Evolutionary conservation across 345 rosid species (phyloP).

Genomic region (Arabidopsis thaliana): TAIR10.1 NC_003070.9:7907501-7908000

Average conservation of each 20-base stretch:
- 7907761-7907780: slow-evolving; percentile 78
- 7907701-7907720: no score
- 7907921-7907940: not conserved
- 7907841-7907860: slow-evolving; percentile 8
- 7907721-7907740: no score
- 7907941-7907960: slow-evolving; percentile 5
- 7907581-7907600: not conserved
- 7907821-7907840: slow-evolving; percentile 47
- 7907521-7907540: slow-evolving; percentile 2
- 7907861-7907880: slow-evolving; percentile 6
- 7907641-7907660: no score
- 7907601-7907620: no score
- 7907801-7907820: slow-evolving; percentile 82
- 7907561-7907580: not conserved
- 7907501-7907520: slow-evolving; percentile 25
- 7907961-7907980: not conserved
- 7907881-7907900: not conserved
- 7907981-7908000: slow-evolving; percentile 14
- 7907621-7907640: no score
- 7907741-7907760: slow-evolving; percentile 41
- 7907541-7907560: not conserved
- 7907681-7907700: no score
- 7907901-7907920: slow-evolving; percentile 2
- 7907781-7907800: slow-evolving; percentile 78
- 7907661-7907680: no score